Evolutionary conservation across 2,329 filamentous ascomycete species (phyloP), one percentile per base, ranked within the genome.

Genomic region (Trichophyton equinum): DNA sequence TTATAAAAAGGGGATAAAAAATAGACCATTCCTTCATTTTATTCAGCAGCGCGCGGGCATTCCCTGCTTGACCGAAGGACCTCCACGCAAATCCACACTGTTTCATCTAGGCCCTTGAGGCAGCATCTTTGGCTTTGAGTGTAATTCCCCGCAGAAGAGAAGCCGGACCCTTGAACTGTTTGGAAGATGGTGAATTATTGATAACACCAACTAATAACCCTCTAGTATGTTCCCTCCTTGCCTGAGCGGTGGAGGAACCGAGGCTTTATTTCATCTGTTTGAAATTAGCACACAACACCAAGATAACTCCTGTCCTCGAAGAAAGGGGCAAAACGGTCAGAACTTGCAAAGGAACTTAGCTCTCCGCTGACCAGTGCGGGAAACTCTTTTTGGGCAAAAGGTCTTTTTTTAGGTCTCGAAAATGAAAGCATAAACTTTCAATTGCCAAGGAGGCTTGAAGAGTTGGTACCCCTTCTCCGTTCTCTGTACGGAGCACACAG

Each of bases 381-480:
- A 3, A 53, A 15, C 49, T 53, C 33, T 30, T 53, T 25, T 47
- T 22, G 18, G 18, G 18, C 18, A 18, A 18, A 18, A 9, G 3
- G 22, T 53, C 22, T 33, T 53, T 53, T 53, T 33, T 53, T 47
- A 47, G 27, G 18, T 53, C 27, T 47, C 44, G 44, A 53, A 53
- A 53, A 30, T 27, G 27, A 53, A 53, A 53, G 49, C n/a, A 53
- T 53, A 53, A 30, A 33, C 13, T n/a, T 53, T 33, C 18, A 22
- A 33, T 25, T 33, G 49, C 49, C 49, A 53, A 53, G 49, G 49
- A 53, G 49, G 49, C 49, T 53, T 53, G 49, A 53, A 53, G 49
- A 33, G 49, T 53, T n/a, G 13, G 27, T 53, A 53, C 33, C 49
- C 49, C 49, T 53, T 30, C 49, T 53, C 30, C 49, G n/a, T 25